Evolutionary conservation across 2,329 filamentous ascomycete genomes (phyloP).

Genomic region (Chaetomium strumarium): DNA sequence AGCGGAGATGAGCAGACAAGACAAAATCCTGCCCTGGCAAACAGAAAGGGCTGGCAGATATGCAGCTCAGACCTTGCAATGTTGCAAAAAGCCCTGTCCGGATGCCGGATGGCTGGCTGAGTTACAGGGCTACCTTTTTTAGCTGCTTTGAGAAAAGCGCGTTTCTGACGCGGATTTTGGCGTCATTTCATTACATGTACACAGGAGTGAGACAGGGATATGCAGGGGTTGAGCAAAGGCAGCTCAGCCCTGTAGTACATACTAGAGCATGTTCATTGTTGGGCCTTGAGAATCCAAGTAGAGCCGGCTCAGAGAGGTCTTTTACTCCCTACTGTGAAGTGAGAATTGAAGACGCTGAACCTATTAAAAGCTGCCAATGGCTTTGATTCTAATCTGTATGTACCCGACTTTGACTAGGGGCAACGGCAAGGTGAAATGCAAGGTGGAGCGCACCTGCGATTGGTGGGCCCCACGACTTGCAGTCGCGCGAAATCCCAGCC

Average conservation of each 20-base stretch:
- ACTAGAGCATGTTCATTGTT: too few species aligned
- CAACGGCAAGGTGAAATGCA: neutral
- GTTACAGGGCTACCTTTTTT: constrained; percentile 9
- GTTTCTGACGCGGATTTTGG: constrained; percentile 24
- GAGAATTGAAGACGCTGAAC: neutral
- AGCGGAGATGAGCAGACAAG: constrained; percentile 5
- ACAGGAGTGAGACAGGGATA: neutral
- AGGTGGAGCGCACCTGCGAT: neutral
- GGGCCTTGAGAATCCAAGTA: neutral
- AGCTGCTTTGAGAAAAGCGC: constrained; percentile 16
- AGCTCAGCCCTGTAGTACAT: neutral
- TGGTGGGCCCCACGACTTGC: neutral
- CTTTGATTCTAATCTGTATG: neutral
- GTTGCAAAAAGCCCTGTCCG: constrained; percentile 2
- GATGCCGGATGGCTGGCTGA: constrained; percentile 11
- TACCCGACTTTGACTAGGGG: neutral
- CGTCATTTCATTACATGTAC: constrained; percentile 19
- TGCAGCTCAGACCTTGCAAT: constrained; percentile 10
- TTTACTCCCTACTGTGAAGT: neutral
- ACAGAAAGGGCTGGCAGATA: constrained; percentile 4
- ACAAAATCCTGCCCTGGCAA: constrained; percentile 9
- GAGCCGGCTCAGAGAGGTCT: neutral
- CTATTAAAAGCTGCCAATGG: neutral
- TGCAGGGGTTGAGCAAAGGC: constrained; percentile 8
- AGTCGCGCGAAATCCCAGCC: constrained; percentile 19